Base-by-base conservation (phyloP, 2,329 filamentous ascomycete genomes). In the Penicillium capsulatum region DNA sequence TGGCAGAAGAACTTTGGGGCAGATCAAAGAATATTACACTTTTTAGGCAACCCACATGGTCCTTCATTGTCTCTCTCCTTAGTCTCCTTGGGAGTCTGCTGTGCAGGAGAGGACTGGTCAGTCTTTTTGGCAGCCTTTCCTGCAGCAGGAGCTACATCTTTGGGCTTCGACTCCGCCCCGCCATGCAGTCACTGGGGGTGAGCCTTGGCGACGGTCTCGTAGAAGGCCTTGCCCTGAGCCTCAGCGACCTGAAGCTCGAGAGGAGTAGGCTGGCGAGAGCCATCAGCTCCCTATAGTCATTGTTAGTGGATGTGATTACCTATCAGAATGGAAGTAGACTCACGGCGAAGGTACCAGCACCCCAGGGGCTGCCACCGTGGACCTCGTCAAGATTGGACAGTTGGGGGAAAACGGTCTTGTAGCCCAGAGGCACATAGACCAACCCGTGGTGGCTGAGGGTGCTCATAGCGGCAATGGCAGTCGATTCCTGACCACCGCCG, bases 341-440 rank as follows among this genome's bases (percentile, higher is more conserved):
- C 70, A 76, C 80, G 48, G 90, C 75, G 57, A 95, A 94, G 51
- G 91, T 95, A 62, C 92, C 92, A 22, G 91, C 90, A 58, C 91
- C 92, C 92, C 92, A 98, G 27, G 92, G 76, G 45, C 77, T 81
- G 47, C 92, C 92, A 60, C 92, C 92, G 64, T 86, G 86, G 48
- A 92, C 76, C 74, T 96, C 89, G 19, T 62, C 63, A 24, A 95
- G 66, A 69, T 90, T 83, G 51, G 81, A 64, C 51, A 95, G 69
- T 49, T 80, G 69, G 44, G 63, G 63, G 63, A 95, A 96, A 34
- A 80, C 71, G 58, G 83, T 86, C 70, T 86, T 83, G 76, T 94
- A 97, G 40, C 92, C 92, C 38, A 97, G 76, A 34, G 92, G 92
- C n/a, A 97, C 89, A 67, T 84, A 97, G 75, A 92, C 84, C 72